Conservation (phyloP, 2,329 filamentous ascomycete species). For the Colletotrichum sp. region DNA sequence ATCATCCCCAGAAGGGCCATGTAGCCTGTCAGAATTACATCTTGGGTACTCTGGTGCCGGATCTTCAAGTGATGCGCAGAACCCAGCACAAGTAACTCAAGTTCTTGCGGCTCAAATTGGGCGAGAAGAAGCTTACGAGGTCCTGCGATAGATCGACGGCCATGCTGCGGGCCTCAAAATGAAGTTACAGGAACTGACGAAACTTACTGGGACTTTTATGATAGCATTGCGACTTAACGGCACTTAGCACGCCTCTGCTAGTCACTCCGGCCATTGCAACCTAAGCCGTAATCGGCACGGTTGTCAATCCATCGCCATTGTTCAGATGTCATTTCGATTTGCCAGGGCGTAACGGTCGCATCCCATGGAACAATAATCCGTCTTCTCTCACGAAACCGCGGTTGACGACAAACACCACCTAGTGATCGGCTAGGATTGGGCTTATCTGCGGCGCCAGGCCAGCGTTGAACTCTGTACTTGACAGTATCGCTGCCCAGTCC, state of each 20-base stretch:
- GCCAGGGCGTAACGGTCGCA: background rate
- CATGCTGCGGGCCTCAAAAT: background rate
- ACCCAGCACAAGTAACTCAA: background rate
- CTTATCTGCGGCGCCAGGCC: background rate
- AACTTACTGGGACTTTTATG: background rate
- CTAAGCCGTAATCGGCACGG: background rate
- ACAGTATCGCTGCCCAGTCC: background rate
- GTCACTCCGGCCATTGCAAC: background rate
- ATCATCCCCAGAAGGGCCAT: background rate
- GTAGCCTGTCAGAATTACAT: background rate
- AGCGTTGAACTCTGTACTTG: background rate
- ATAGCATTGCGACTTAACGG: background rate
- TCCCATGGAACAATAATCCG: background rate
- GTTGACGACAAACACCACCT: background rate
- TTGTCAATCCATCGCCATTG: background rate
- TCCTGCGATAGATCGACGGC: background rate
- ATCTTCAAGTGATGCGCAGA: background rate
- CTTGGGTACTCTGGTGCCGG: background rate
- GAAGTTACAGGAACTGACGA: background rate
- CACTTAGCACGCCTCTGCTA: background rate
- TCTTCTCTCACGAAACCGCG: background rate
- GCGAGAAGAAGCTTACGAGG: background rate
- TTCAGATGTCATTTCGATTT: constrained; percentile 1
- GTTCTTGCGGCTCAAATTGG: background rate
- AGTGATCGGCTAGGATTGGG: background rate